Evolutionary conservation across 164 flowering plant genomes (phyloP).

Genomic region (Echeveria elegans): DNA sequence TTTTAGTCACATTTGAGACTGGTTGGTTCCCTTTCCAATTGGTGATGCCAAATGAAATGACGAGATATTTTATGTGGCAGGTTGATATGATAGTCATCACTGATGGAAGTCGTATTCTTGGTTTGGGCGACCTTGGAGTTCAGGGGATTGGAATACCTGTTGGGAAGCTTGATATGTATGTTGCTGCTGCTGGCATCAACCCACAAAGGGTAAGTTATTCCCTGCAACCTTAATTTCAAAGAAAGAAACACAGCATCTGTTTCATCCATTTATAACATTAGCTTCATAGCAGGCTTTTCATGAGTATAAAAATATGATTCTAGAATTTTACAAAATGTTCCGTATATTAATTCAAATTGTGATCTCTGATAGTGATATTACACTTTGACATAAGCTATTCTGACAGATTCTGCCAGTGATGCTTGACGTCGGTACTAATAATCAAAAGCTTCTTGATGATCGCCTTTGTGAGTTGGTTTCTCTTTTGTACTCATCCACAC

Average conservation of each 20-base stretch:
- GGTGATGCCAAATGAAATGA: not conserved
- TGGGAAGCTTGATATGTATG: conserved; percentile 98
- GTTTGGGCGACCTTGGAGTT: conserved; percentile 98
- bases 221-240: not conserved
- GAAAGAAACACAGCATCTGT: not conserved
- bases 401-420: conserved; percentile 84
- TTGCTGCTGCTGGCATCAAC: conserved; percentile 98
- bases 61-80: conserved; percentile 23
- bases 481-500: not conserved
- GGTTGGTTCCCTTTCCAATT: not conserved
- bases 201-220: conserved; percentile 66
- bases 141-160: conserved; percentile 98
- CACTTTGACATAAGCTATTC: conserved; percentile 1
- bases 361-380: no score
- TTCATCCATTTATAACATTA: not conserved
- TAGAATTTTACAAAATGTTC: conserved; percentile 8
- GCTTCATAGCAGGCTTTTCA: not conserved
- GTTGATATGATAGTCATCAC: conserved; percentile 98
- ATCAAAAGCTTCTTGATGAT: conserved; percentile 80
- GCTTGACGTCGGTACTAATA: conserved; percentile 95
- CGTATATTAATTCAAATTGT: not conserved
- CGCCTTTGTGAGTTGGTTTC: conserved; percentile 64
- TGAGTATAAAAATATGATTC: not conserved
- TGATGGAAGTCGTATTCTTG: conserved; percentile 99
- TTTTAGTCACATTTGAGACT: not conserved